These are phyloP conservation scores for California macrophylla DNA, from an alignment of 441 rosid genomes.

Conservation along the genomic window DNA sequence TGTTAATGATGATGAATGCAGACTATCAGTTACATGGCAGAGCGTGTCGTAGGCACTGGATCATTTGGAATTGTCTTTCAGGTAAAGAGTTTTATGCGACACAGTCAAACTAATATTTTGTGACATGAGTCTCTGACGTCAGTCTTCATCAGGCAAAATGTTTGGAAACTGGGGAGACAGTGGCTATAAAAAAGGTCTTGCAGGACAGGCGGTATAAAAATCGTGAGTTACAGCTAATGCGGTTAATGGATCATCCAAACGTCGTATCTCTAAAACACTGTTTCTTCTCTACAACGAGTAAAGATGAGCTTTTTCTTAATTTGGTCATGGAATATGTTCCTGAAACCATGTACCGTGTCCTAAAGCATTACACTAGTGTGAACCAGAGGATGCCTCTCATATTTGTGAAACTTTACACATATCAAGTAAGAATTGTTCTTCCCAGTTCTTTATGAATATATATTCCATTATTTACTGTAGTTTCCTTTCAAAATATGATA, in stretches of 20 bases:
- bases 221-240: conserved; percentile 86
- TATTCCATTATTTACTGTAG: neutral
- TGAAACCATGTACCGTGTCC: conserved; percentile 74
- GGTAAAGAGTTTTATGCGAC: conserved; percentile 28
- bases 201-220: conserved; percentile 92
- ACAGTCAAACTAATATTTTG: neutral
- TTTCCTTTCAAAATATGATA: conserved; percentile 10
- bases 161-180: conserved; percentile 89
- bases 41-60: conserved; percentile 87
- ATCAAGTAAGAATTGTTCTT: conserved; percentile 52
- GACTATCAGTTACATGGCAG: conserved; percentile 98
- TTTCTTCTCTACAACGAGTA: conserved; percentile 87
- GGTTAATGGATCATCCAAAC: conserved; percentile 89
- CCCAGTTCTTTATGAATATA: neutral
- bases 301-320: conserved; percentile 81
- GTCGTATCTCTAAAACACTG: conserved; percentile 87
- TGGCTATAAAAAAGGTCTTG: conserved; percentile 88
- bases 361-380: conserved; percentile 73
- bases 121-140: conserved; percentile 7
- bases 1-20: conserved; percentile 19
- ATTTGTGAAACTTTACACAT: conserved; percentile 76
- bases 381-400: conserved; percentile 83
- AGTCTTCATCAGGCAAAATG: conserved; percentile 57
- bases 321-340: conserved; percentile 97
- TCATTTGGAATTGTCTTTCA: conserved; percentile 93